These are phyloP conservation scores for Trypethelium eluteriae DNA, from an alignment of 495 filamentous ascomycete species.

Conservation along the genomic window DNA sequence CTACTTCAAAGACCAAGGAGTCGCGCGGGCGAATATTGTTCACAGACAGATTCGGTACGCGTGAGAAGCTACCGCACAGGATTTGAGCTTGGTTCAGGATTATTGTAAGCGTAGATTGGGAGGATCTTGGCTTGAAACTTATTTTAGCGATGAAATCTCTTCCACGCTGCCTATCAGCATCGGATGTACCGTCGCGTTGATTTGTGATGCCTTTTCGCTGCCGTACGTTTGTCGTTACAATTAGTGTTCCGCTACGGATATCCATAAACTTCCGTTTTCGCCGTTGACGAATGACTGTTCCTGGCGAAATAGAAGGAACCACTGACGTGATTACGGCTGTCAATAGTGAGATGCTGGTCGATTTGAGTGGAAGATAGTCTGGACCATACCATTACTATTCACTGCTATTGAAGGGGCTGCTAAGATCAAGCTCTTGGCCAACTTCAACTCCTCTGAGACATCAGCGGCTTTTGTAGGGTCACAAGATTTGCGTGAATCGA, in stretches of 20 bases:
- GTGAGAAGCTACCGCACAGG: neutral
- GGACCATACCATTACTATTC: neutral
- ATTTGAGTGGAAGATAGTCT: neutral
- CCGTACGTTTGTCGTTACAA: neutral
- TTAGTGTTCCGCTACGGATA: neutral
- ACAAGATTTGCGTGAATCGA: neutral
- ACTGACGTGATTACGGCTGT: neutral
- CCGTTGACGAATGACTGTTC: neutral
- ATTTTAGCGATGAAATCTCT: neutral
- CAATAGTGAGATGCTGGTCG: neutral
- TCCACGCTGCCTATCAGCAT: neutral
- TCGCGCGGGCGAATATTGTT: neutral
- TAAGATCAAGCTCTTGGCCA: neutral
- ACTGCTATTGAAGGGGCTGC: conserved; percentile 4
- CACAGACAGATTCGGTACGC: neutral
- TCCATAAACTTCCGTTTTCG: neutral
- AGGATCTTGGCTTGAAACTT: neutral
- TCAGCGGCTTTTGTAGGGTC: neutral
- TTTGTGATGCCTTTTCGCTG: neutral
- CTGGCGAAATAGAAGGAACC: neutral
- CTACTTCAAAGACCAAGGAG: neutral
- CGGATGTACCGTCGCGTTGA: neutral
- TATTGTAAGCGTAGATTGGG: neutral
- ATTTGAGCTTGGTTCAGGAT: neutral
- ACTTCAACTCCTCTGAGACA: neutral